Evolutionary conservation across 495 filamentous ascomycete genomes (phyloP).

Genomic region (Melanomma pulvis-pyrius): DNA sequence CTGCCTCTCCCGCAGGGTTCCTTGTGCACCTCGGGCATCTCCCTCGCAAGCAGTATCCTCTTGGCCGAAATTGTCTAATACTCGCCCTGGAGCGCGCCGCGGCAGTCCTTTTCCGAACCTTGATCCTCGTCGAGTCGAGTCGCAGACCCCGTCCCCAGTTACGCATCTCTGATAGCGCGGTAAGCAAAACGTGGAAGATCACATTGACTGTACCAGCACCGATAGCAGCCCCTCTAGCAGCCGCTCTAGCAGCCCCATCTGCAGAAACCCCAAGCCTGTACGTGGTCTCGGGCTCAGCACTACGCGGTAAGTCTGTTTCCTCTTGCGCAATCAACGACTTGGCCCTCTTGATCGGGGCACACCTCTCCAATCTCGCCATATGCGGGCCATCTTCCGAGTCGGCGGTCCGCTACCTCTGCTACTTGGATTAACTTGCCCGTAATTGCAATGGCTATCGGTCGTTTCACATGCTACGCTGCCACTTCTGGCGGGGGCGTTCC

Average conservation of each 20-base stretch:
- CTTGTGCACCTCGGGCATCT: conserved; percentile 27
- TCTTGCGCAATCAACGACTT: conserved; percentile 16
- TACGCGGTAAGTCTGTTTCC: conserved; percentile 32
- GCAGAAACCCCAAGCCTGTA: conserved; percentile 8
- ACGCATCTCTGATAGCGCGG: conserved; percentile 9
- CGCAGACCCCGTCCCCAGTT: conserved; percentile 9
- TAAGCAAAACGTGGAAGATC: conserved; percentile 26
- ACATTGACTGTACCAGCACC: conserved; percentile 32
- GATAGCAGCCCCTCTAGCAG: conserved; percentile 5
- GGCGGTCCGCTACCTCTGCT: conserved; percentile 29
- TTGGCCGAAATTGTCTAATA: conserved; percentile 38
- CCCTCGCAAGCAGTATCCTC: conserved; percentile 20
- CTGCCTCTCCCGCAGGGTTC: conserved; percentile 30
- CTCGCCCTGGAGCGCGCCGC: conserved; percentile 13
- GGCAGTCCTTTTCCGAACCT: conserved; percentile 37
- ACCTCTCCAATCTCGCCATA: conserved; percentile 34
- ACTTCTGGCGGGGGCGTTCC: conserved; percentile 16
- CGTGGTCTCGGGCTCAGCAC: conserved; percentile 12
- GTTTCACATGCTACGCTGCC: conserved; percentile 35
- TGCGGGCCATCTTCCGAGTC: conserved; percentile 33
- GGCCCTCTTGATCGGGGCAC: conserved; percentile 10
- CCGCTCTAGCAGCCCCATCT: neutral
- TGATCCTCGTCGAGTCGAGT: conserved; percentile 17
- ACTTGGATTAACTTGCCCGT: conserved; percentile 30
- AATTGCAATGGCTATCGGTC: conserved; percentile 35